These are phyloP conservation scores for Fusarium siculi DNA, from an alignment of 2,329 filamentous ascomycete genomes.

Conservation along the genomic window DNA sequence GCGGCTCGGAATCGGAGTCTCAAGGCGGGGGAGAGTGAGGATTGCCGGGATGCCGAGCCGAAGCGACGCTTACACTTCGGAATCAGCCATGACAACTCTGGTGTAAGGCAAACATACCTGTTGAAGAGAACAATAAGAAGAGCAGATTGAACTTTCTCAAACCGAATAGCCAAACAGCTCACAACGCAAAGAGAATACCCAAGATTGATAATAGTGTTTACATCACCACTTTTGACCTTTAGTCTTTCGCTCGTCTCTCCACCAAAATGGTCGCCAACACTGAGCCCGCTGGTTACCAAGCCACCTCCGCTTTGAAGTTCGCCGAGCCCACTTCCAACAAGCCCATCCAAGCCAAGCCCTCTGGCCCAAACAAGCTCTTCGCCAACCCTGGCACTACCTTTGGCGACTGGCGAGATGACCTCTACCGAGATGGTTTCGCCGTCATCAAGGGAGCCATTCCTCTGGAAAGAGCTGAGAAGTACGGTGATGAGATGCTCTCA, in stretches of 20 bases:
- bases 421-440: slow-evolving; percentile 1
- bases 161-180: neutral
- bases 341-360: slow-evolving; percentile 8
- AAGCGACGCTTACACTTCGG: neutral
- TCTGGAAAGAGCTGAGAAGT: neutral
- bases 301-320: neutral
- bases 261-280: slow-evolving; percentile 6
- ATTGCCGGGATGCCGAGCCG: slow-evolving; percentile 8
- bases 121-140: neutral
- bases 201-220: rapidly evolving
- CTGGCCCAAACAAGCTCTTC: slow-evolving; percentile 8
- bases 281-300: neutral
- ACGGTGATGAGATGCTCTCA: neutral
- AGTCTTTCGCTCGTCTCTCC: rapidly evolving
- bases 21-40: rapidly evolving
- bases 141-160: neutral
- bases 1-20: slow-evolving; percentile 12
- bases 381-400: neutral
- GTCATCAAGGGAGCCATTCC: slow-evolving; percentile 9
- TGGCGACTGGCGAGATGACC: slow-evolving; percentile 12
- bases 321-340: neutral
- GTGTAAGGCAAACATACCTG: rapidly evolving
- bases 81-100: neutral
- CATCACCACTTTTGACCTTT: neutral
- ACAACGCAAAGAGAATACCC: neutral